A percentile compares a stretch with the other conserved stretches of the same genome.
phyloP scores from a whole-genome alignment of 192 early-diverging fungal genomes.

The Chytriomyces hyalinus region DNA sequence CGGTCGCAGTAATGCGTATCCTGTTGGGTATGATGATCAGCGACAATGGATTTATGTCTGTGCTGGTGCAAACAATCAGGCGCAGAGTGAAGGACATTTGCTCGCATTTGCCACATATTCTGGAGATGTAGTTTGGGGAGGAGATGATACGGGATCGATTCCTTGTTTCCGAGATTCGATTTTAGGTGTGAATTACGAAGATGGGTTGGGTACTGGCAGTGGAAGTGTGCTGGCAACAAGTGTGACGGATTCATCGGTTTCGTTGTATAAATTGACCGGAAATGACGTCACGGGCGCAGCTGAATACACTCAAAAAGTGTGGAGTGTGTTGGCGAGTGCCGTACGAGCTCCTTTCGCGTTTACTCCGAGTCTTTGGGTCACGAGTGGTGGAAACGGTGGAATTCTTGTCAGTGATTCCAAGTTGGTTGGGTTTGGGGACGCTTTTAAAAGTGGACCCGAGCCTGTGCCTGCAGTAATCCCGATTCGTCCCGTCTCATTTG shows the following conservation, averaged over 20 bases:
- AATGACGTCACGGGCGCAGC: background rate
- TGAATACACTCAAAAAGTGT: background rate
- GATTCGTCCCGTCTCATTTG: background rate
- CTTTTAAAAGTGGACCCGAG: background rate
- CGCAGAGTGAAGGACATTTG: slow-evolving; percentile 3
- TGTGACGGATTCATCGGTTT: background rate
- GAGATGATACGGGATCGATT: slow-evolving; percentile 18
- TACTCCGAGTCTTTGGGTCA: slow-evolving; percentile 12
- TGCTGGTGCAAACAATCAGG: slow-evolving; percentile 1
- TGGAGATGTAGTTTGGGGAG: slow-evolving; percentile 22
- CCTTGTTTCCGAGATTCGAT: slow-evolving; percentile 8
- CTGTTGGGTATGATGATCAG: slow-evolving; percentile 4
- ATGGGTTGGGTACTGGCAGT: background rate
- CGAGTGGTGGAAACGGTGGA: background rate
- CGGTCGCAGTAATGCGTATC: background rate
- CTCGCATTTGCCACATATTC: slow-evolving; percentile 6
- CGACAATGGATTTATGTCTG: slow-evolving; percentile 26
- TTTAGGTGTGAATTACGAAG: background rate
- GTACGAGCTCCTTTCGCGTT: slow-evolving; percentile 12
- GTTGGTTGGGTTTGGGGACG: slow-evolving; percentile 9
- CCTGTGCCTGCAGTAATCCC: background rate
- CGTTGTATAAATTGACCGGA: background rate
- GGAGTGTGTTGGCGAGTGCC: background rate
- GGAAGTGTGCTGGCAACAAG: slow-evolving; percentile 13
- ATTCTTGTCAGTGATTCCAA: background rate